Evolutionary conservation across 179 eudicot genomes (phyloP), one percentile per base, ranked within the genome.

Genomic region (Camellia oleifera): DNA sequence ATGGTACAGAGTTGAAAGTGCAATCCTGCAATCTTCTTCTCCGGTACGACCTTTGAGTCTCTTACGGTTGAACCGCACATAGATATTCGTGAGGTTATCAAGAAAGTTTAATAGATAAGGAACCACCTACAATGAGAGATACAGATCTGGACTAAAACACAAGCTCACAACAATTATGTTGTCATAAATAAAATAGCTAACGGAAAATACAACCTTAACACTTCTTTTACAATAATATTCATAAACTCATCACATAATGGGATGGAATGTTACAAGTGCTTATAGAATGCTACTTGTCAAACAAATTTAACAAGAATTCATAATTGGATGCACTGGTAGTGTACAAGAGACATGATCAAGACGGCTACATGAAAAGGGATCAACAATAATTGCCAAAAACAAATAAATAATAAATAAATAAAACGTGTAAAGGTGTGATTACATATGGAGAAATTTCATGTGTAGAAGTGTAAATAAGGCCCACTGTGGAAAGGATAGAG

Each of bases 21-120:
- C 97, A 80, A 85, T 87, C 86, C 87, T 92, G 90, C 99, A 96
- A 82, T 96, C 99, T 72, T 94, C 93, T 87, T 96, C 95, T 78
- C 95, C 98, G 5, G 95, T 92, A 12, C 98, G 95, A 15, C 99
- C 99, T 87, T 94, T 96, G 32, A 96, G 94, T 78, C 99, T 91
- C 90, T 94, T 96, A 68, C 99, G 97, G 82, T 94, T 96, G 84
- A 96, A 92, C 66, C 99, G 88, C 67, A 96, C 99, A 77, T 94
- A 96, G 32, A 96, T 90, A 84, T 96, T 96, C 14, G 99, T 96
- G 69, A 96, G 89, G 78, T 91, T 91, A 73, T 96, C 98, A n/a
- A 96, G 90, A 86, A 88, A 94, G 81, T 94, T 94, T 4, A 96
- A 80, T 75, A 96, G 98, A 79, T 92, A 92, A 75, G 98, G 99